Base-by-base conservation (phyloP, 2,329 filamentous ascomycete species). In the Claviceps cyperi region DNA sequence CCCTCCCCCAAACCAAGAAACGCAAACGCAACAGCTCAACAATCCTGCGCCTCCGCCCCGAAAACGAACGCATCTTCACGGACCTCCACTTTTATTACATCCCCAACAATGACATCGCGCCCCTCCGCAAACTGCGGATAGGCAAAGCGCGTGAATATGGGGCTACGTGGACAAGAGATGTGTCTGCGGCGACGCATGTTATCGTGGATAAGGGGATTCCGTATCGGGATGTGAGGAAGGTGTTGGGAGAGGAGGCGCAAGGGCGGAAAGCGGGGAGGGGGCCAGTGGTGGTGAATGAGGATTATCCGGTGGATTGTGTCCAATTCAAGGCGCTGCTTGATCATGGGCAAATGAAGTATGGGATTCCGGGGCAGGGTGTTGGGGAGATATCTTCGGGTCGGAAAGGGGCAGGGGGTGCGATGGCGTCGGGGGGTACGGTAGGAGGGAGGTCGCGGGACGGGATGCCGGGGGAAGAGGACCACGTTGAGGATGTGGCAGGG, bases 61-160 rank as follows among this genome's bases (percentile, higher is more conserved):
- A 78, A 53, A 61, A 64, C 1, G 65, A 76, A 50, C 73, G 76
- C 55, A 72, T 86, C 5, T 82, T 89, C 60, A 73, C 68, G 43
- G 74, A 67, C 0, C 63, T 85, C n/a, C 63, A 67, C 0, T 83
- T 88, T 55, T 86, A 80, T 66, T 95, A 92, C 62, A 78, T 94
- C 5, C 91, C 89, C 0, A 85, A 92, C 56, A 79, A 88, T 55
- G 83, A 91, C 54, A 75, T 84, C 45, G 78, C 82, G 35, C 75
- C 77, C 11, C 71, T 77, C 7, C 77, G 90, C 39, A 78, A 77
- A 50, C 65, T 81, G 51, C 81, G 86, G 4, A 94, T 96, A 48
- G 75, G 75, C 32, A 89, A 83, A 62, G 82, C 85, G 0, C 75
- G 79, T 48, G 81, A 88, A 58, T 81, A 81, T 62, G 91, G 91